These are phyloP conservation scores for Mycena epipterygia DNA, from an alignment of 768 basidiomycete genomes.

Conservation along the genomic window DNA sequence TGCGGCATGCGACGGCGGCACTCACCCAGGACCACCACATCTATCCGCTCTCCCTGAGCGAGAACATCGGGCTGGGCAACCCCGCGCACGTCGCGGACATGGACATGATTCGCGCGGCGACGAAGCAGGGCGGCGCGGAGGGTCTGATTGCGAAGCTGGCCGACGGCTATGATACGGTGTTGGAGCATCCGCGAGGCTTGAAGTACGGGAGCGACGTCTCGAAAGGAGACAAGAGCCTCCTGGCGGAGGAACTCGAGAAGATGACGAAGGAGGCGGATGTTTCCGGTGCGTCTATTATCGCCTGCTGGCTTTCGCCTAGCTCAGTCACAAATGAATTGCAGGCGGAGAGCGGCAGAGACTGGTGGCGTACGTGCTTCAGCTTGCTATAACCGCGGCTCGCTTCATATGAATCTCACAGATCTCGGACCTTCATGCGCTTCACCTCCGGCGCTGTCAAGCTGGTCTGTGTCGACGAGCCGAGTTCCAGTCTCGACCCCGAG, in stretches of 20 bases:
- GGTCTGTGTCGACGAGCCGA: conserved; percentile 71
- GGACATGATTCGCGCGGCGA: conserved; percentile 38
- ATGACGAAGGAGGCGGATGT: conserved; percentile 50
- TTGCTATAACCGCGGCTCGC: neutral
- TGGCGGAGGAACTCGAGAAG: conserved; percentile 41
- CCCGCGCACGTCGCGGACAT: conserved; percentile 31
- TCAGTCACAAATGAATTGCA: conserved; percentile 49
- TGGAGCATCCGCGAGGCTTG: conserved; percentile 22
- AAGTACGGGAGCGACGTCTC: conserved; percentile 18
- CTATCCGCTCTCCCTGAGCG: conserved; percentile 53
- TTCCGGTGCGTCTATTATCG: conserved; percentile 24
- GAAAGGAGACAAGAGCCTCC: conserved; percentile 33
- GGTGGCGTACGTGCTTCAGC: conserved; percentile 55
- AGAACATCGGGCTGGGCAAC: conserved; percentile 56
- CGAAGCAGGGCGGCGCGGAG: conserved; percentile 45
- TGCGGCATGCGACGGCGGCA: conserved; percentile 57
- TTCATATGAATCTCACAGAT: conserved; percentile 43
- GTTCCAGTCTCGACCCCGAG: conserved; percentile 68
- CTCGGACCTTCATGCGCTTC: conserved; percentile 67
- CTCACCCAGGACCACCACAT: conserved; percentile 57
- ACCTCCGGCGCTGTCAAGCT: conserved; percentile 58
- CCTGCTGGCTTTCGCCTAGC: conserved; percentile 34
- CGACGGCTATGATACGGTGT: conserved; percentile 31
- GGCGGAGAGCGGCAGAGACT: conserved; percentile 66
- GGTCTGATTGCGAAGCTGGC: conserved; percentile 28